Conservation (phyloP, 129 eudicot species). For the Helianthus tuberosus region DNA sequence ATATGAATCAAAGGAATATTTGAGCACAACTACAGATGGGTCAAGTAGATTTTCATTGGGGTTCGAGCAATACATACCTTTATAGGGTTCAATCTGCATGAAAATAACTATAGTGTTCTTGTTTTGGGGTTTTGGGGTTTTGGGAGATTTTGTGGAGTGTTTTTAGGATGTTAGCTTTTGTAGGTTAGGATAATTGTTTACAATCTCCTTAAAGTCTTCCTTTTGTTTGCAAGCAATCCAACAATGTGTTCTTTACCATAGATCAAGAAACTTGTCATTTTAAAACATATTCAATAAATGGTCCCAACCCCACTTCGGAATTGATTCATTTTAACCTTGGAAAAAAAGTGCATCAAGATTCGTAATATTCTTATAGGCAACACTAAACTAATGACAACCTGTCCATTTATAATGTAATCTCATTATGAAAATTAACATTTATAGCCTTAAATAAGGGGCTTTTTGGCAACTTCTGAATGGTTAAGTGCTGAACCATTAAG, state of each 20-base stretch:
- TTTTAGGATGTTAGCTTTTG: constrained; percentile 29
- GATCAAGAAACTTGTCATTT: constrained; percentile 33
- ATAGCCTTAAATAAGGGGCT: neutral
- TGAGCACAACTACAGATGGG: constrained; percentile 22
- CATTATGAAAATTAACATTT: neutral
- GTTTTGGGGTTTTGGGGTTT: constrained; percentile 38
- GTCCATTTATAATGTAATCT: constrained; percentile 28
- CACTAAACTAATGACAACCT: neutral
- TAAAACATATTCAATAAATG: constrained; percentile 21
- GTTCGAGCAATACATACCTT: constrained; percentile 34
- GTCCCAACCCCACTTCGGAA: constrained; percentile 26
- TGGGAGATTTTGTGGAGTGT: constrained; percentile 35
- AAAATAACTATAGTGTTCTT: constrained; percentile 23
- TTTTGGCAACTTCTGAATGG: too few relatives aligned
- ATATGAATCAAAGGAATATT: constrained; percentile 33
- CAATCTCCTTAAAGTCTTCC: constrained; percentile 35
- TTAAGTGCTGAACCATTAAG: too few relatives aligned
- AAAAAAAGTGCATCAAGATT: neutral
- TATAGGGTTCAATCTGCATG: constrained; percentile 33
- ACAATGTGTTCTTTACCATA: constrained; percentile 39
- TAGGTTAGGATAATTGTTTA: constrained; percentile 32
- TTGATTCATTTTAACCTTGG: neutral
- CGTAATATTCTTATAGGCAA: neutral
- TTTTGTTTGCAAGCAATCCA: constrained; percentile 43
- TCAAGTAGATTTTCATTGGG: constrained; percentile 46